Base-by-base conservation (phyloP, 2,329 filamentous ascomycete species). In the Blastomyces parvus region DNA sequence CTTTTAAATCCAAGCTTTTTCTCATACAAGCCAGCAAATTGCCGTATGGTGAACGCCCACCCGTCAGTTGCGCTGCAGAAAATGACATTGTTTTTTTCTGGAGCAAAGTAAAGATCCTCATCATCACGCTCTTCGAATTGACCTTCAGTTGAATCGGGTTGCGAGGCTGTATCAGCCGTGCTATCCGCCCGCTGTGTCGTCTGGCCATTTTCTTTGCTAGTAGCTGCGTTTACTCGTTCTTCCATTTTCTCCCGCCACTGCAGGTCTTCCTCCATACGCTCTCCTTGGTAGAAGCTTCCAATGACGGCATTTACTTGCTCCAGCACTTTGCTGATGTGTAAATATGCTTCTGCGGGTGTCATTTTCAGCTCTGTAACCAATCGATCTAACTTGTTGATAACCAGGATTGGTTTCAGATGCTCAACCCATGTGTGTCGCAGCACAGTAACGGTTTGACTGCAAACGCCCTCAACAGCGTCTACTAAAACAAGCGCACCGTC, bases 311-410 rank as follows among this genome's bases (percentile, higher is more conserved):
- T 99, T 59, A 99, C 91, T 74, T 97, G 94, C 74, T 97, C 94
- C 8, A 99, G 78, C 3, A 97, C 82, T 74, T 92, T 94, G 74
- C 83, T 91, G 17, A 99, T 78, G 77, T 99, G 94, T 30, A 87
- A 86, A 72, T 95, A 95, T 44, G 94, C 94, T 74, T 99, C 94
- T 19, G 78, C 81, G 0, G 94, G 91, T 8, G 86, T 96, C 88
- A 99, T 92, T 74, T 95, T 93, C 62, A 97, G 82, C 79, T 99
- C 94, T 2, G 91, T 96, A 63, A 99, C 84, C 63, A 99, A 83
- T 63, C 94, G 86, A 76, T 99, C 94, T 81, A 99, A 96, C 78
- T 99, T 99, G 80, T 99, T 99, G 77, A 99, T 93, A 63, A 97
- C 91, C 52, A 99, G 82, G 48, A 99, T 80, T 0, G 94, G 94